phyloP scores from a whole-genome alignment of 2,329 filamentous ascomycete species.

The Cryphonectria nitschkei region DNA sequence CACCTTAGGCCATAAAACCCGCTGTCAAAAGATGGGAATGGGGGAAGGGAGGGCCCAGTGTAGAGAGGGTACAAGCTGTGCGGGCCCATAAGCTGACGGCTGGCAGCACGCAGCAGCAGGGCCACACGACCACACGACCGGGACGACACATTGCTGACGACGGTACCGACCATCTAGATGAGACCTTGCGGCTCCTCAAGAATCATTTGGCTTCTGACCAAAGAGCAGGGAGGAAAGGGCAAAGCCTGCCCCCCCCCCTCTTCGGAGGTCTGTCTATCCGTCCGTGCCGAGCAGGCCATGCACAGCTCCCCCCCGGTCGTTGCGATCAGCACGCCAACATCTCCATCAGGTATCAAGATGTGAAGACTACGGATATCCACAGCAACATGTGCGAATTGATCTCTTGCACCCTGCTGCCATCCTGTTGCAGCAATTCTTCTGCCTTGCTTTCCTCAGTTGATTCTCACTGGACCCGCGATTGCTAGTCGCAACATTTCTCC shows the following conservation, averaged over 20 bases:
- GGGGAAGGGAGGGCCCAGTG: neutral
- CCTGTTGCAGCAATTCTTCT: neutral
- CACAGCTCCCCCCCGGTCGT: neutral
- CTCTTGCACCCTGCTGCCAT: neutral
- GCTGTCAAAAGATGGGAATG: neutral
- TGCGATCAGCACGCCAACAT: neutral
- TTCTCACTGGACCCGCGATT: neutral
- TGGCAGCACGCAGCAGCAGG: constrained; percentile 16
- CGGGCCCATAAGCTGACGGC: neutral
- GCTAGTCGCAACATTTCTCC: neutral
- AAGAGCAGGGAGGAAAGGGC: neutral
- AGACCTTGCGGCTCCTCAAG: neutral
- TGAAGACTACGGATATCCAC: neutral
- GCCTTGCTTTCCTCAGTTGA: neutral
- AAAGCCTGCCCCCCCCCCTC: no score
- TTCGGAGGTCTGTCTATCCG: neutral
- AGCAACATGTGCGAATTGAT: neutral
- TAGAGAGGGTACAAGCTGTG: neutral
- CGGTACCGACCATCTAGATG: neutral
- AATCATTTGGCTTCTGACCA: neutral
- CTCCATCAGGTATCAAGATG: neutral
- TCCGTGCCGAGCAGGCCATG: neutral
- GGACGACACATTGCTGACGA: neutral
- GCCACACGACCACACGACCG: neutral
- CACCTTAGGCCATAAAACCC: neutral